Percentiles rank a stretch among this genome's conserved stretches.
These are phyloP conservation scores for Boletus coffeatus DNA, from an alignment of 1,284 basidiomycete genomes.

Conservation along the genomic window DNA sequence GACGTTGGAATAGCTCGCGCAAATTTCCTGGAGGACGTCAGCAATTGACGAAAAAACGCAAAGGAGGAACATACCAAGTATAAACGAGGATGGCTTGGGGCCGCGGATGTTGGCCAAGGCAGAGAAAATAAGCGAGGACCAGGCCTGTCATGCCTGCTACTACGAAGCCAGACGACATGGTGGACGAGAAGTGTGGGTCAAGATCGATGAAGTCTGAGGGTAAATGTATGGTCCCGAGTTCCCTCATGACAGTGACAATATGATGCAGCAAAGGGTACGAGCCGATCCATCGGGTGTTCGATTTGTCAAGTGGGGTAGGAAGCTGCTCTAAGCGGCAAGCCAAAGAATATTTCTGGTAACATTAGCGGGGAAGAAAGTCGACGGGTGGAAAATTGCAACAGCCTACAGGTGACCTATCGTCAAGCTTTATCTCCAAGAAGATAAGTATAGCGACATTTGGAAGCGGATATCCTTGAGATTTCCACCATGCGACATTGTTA, in stretches of 20 bases:
- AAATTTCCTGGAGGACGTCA: slow-evolving; percentile 21
- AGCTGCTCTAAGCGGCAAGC: neutral
- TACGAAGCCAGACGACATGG: slow-evolving; percentile 11
- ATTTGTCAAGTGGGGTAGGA: neutral
- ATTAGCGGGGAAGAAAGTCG: neutral
- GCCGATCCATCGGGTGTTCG: slow-evolving; percentile 10
- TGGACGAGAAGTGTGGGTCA: neutral
- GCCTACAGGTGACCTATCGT: no score
- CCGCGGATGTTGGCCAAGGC: slow-evolving; percentile 28
- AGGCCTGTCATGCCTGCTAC: slow-evolving; percentile 8
- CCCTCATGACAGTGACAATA: slow-evolving; percentile 4
- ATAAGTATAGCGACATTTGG: no score
- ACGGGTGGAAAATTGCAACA: neutral
- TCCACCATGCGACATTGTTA: no score
- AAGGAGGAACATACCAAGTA: slow-evolving; percentile 23
- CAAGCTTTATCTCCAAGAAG: no score
- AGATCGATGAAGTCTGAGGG: neutral
- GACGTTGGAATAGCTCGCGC: slow-evolving; percentile 21
- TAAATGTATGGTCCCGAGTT: slow-evolving; percentile 10
- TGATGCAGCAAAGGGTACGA: neutral
- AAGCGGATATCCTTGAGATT: no score
- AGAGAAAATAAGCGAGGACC: slow-evolving; percentile 15
- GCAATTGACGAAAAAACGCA: neutral
- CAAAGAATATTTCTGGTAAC: neutral
- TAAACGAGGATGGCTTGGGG: slow-evolving; percentile 29